These are phyloP conservation scores for Saccharomyces hybrid DNA, from an alignment of 1,139 yeast species.

Conservation along the genomic window DNA sequence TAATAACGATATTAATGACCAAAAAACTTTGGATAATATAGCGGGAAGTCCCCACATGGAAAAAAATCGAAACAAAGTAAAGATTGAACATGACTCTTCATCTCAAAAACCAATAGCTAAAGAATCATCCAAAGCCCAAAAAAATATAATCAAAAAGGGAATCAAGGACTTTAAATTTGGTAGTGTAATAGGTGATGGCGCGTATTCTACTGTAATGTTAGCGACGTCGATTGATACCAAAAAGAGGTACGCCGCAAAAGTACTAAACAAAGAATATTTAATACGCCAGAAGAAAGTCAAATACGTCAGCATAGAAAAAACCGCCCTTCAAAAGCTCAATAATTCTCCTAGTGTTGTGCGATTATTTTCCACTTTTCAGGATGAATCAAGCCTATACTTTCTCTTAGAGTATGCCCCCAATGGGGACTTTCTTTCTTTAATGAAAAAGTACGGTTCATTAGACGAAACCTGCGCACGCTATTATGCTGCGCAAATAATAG, in stretches of 20 bases:
- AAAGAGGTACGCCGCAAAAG: slow-evolving; percentile 64
- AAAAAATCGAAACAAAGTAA: not conserved
- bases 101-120: not conserved
- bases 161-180: slow-evolving; percentile 69
- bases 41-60: not conserved
- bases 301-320: slow-evolving; percentile 71
- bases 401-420: slow-evolving; percentile 74
- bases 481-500: slow-evolving; percentile 70
- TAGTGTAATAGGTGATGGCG: slow-evolving; percentile 69
- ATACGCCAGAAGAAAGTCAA: slow-evolving; percentile 74
- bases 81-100: slow-evolving; percentile 33
- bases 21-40: not conserved
- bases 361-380: slow-evolving; percentile 72
- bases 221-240: slow-evolving; percentile 55
- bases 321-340: slow-evolving; percentile 64
- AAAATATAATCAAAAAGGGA: slow-evolving; percentile 40
- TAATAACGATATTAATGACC: slow-evolving; percentile 42
- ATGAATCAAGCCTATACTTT: slow-evolving; percentile 61
- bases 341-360: slow-evolving; percentile 63
- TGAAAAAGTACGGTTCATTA: slow-evolving; percentile 50
- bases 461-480: slow-evolving; percentile 48
- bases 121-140: not conserved
- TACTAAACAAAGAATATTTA: slow-evolving; percentile 63
- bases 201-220: slow-evolving; percentile 67
- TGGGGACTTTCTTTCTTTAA: slow-evolving; percentile 62